Conservation (phyloP, 768 basidiomycete species). For the Naganishia vaughanmartiniae region DNA sequence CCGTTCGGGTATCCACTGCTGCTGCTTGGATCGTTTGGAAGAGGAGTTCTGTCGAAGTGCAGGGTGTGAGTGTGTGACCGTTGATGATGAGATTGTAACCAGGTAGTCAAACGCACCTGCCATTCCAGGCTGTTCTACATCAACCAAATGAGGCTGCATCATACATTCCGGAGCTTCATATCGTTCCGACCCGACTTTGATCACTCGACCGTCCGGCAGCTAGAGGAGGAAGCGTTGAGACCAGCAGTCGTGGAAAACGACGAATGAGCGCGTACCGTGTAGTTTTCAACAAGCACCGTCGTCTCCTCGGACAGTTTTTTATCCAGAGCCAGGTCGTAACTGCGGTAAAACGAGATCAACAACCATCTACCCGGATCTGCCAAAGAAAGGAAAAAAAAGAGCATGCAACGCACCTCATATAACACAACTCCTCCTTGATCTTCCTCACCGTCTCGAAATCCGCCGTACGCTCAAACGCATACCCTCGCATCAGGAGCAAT, state of each 20-base stretch:
- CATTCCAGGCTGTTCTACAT: constrained; percentile 92
- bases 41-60: constrained; percentile 69
- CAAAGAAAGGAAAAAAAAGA: too few relatives aligned
- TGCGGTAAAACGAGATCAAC: constrained; percentile 45
- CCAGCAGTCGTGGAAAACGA: background rate
- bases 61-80: background rate
- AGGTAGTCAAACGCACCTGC: constrained; percentile 62
- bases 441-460: constrained; percentile 99
- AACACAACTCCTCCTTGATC: constrained; percentile 98
- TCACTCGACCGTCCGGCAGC: constrained; percentile 91
- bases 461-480: constrained; percentile 98
- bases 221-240: constrained; percentile 46
- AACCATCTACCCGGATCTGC: too few relatives aligned
- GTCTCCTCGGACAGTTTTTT: constrained; percentile 91
- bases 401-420: constrained; percentile 86
- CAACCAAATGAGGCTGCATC: constrained; percentile 98
- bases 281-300: constrained; percentile 90
- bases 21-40: constrained; percentile 92
- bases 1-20: constrained; percentile 80
- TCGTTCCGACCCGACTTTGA: constrained; percentile 96
- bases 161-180: constrained; percentile 99
- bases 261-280: constrained; percentile 64
- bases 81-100: constrained; percentile 16
- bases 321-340: constrained; percentile 96
- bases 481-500: constrained; percentile 99